Evolutionary conservation across 345 rosid species (phyloP), one percentile per base, ranked within the genome.

Genomic region (Chamaenerion angustifolium): DNA sequence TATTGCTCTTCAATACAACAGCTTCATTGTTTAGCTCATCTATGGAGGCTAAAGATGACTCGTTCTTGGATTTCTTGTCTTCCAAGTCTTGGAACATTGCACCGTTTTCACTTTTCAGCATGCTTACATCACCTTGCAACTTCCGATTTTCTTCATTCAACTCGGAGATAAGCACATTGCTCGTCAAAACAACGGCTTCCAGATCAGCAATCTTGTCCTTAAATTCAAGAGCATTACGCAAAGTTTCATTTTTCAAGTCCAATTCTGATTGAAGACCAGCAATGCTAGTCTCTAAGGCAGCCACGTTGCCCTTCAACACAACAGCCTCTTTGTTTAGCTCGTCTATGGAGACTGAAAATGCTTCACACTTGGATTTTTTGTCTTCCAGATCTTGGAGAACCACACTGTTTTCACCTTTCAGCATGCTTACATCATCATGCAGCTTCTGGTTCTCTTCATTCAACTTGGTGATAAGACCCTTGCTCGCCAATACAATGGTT

Each of bases 331-430:
- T 42, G 23, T 59, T 68, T 48, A 67, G 60, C 3, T 48, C 15
- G 11, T 55, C 57, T 16, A 64, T 45, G 50, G 56, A 41, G 25
- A 64, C 64, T 41, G 49, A 46, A 40, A 67, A 67, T 51, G 72
- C 65, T 41, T 75, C 61, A 52, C 68, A 63, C 55, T 75, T 67
- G 35, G 71, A 61, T 51, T 49, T 77, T 61, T 55, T 67, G 47
- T 71, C 56, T 52, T 68, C 81, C 65, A 79, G 54, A 65, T 79
- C 79, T 62, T 56, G 72, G 21, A 74, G 72, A 57, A 76, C 67
- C 44, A 48, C 31, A 48, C 49, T 59, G 21, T 71, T 71, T 50
- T 13, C 49, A 41, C 61, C 57, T 59, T 58, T 68, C 54, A 12
- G 37, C 63, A 71, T 21, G 42, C 53, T 64, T 48, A 77, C 49